phyloP scores from a whole-genome alignment of 331 rosid species.

The Stylosanthes scabra region DNA sequence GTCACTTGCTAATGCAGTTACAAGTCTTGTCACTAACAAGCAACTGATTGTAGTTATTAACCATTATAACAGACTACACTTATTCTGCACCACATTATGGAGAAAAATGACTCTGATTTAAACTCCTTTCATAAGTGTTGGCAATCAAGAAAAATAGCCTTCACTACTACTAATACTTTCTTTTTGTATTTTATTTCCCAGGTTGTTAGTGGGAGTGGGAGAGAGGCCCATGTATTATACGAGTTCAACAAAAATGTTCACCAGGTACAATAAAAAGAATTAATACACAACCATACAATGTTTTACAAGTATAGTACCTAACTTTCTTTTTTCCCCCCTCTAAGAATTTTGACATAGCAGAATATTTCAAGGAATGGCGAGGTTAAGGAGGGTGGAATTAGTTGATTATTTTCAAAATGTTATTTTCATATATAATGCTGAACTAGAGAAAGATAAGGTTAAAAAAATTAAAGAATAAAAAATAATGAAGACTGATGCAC shows the following conservation, averaged over 20 bases:
- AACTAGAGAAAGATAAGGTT: background rate
- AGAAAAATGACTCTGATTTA: no score
- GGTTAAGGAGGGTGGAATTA: background rate
- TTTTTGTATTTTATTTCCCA: no score
- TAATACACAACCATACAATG: no score
- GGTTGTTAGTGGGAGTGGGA: no score
- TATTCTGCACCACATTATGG: no score
- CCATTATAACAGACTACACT: no score
- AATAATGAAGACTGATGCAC: background rate
- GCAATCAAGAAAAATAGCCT: background rate
- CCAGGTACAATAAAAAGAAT: background rate
- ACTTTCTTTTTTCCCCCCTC: background rate
- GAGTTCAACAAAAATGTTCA: background rate
- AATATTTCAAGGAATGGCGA: background rate
- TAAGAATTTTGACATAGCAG: background rate
- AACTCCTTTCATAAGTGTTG: no score
- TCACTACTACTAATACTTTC: background rate
- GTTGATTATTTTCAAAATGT: background rate
- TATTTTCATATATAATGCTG: slow-evolving; percentile 21
- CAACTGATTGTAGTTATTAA: no score
- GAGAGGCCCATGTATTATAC: no score
- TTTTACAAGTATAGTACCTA: background rate
- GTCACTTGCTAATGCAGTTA: no score
- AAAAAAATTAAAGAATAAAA: background rate
- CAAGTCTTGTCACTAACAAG: no score